Conservation (phyloP, 2,329 filamentous ascomycete species). For the Rachicladosporium sp. region DNA sequence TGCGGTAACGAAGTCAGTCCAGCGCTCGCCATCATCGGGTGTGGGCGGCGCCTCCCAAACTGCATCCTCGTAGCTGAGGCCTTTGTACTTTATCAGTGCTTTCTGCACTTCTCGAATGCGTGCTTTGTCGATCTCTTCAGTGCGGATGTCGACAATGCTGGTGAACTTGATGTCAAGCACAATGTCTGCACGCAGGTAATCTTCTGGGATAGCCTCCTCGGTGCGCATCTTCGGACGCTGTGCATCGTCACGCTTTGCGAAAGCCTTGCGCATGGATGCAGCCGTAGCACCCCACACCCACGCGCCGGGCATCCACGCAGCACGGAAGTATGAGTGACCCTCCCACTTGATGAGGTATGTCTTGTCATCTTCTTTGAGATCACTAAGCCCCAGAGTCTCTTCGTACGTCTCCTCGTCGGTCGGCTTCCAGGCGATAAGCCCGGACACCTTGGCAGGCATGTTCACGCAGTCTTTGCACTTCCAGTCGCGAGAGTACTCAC, state of each 20-base stretch:
- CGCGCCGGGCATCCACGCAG: conserved; percentile 73
- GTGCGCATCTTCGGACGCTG: conserved; percentile 55
- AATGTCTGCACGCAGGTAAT: conserved; percentile 75
- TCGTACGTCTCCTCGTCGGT: conserved; percentile 44
- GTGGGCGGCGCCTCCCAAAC: conserved; percentile 79
- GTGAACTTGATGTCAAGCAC: conserved; percentile 69
- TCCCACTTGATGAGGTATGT: conserved; percentile 92
- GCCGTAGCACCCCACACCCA: conserved; percentile 71
- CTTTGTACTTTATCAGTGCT: conserved; percentile 82
- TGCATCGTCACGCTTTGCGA: conserved; percentile 56
- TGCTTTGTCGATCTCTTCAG: conserved; percentile 56
- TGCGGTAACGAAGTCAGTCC: conserved; percentile 67
- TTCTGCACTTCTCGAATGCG: conserved; percentile 60
- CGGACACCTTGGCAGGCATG: conserved; percentile 54
- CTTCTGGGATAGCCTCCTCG: conserved; percentile 74
- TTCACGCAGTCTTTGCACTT: conserved; percentile 66
- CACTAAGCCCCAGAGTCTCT: conserved; percentile 39
- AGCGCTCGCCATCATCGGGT: conserved; percentile 52
- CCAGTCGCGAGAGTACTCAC: conserved; percentile 65
- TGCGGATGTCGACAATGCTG: conserved; percentile 44
- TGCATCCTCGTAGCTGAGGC: conserved; percentile 76
- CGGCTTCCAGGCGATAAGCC: conserved; percentile 83
- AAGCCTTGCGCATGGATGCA: conserved; percentile 56
- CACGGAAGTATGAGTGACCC: conserved; percentile 65
- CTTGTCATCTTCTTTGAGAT: conserved; percentile 62